Evolutionary conservation across 805 yeast species (phyloP), one percentile per base, ranked within the genome.

Genomic region (Myxozyma nipponensis): DNA sequence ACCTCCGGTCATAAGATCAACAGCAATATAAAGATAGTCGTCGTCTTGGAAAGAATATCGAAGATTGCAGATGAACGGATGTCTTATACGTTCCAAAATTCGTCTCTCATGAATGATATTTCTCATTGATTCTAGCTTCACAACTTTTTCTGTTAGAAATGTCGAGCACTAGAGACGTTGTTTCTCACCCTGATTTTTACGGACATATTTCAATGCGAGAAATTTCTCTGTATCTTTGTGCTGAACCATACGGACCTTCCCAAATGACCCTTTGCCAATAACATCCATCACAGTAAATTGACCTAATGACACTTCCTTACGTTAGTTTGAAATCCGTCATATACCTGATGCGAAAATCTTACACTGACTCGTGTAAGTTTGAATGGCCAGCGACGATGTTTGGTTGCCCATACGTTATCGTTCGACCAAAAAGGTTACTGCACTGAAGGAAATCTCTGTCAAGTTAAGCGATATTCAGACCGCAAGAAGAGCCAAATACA

Each of bases 231-330:
- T 54, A 7, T 28, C 39, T 24, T 47, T 46, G 39, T 57, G 58
- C 39, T 57, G 51, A 15, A 63, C 66, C 19, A 63, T 76, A 54
- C 95, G 72, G 19, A 88, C 95, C 42, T 84, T 86, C 25, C 96
- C 95, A 71, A 84, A 88, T 0, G 95, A 78, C 24, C 96, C 96
- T 42, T 84, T 75, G 13, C 95, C 95, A 51, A 88, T 76, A 42
- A 84, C 84, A 63, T 86, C 93, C 67, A 53, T 39, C 28, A 63
- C 44, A 15, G 42, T 37, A 44, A 62, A 63, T 28, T 52, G 54
- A n/a, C 52, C 49, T 6, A 63, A 47, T 22, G 58, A 50, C n/a
- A 37, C 44, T 28, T 5, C 32, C 32, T n/a, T n/a, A n/a, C n/a
- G n/a, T n/a, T n/a, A n/a, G n/a, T n/a, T n/a, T n/a, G n/a, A n/a